Evolutionary conservation across 148 eudicot genomes (phyloP).

Genomic region (Fagopyrum homotropicum): DNA sequence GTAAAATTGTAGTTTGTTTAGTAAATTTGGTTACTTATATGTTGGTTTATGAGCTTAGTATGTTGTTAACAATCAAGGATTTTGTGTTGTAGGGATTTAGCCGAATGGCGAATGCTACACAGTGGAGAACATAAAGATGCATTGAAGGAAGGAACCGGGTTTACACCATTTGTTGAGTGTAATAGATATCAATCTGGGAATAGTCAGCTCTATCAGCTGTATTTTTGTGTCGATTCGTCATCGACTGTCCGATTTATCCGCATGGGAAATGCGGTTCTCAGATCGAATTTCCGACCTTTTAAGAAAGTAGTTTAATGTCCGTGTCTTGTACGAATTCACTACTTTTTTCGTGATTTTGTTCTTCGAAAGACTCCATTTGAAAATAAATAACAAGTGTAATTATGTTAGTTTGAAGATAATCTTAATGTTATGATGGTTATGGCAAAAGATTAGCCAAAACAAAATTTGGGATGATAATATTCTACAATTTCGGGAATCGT

Average conservation of each 20-base stretch:
- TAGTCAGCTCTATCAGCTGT: slow-evolving; percentile 46
- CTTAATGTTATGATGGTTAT: too few relatives aligned
- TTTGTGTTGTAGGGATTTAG: slow-evolving; percentile 32
- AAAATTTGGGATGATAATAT: too few relatives aligned
- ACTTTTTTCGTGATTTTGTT: too few relatives aligned
- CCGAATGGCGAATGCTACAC: slow-evolving; percentile 38
- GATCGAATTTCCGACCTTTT: slow-evolving; percentile 28
- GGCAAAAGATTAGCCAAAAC: too few relatives aligned
- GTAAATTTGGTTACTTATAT: too few relatives aligned
- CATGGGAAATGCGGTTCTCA: slow-evolving; percentile 36
- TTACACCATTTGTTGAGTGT: slow-evolving; percentile 44
- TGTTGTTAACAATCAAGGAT: neutral
- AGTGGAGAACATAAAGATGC: slow-evolving; percentile 37
- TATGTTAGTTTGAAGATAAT: too few relatives aligned
- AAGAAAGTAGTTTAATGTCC: neutral
- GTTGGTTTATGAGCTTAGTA: neutral
- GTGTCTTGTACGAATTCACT: too few relatives aligned
- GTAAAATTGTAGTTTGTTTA: too few relatives aligned
- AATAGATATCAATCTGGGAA: slow-evolving; percentile 37
- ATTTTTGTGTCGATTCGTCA: slow-evolving; percentile 40
- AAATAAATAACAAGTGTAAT: too few relatives aligned
- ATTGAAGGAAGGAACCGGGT: slow-evolving; percentile 27
- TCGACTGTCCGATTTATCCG: slow-evolving; percentile 47
- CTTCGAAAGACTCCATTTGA: too few relatives aligned
- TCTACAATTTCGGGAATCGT: too few relatives aligned